Conservation (phyloP, 2,329 filamentous ascomycete species). For the Whalleya microplaca region DNA sequence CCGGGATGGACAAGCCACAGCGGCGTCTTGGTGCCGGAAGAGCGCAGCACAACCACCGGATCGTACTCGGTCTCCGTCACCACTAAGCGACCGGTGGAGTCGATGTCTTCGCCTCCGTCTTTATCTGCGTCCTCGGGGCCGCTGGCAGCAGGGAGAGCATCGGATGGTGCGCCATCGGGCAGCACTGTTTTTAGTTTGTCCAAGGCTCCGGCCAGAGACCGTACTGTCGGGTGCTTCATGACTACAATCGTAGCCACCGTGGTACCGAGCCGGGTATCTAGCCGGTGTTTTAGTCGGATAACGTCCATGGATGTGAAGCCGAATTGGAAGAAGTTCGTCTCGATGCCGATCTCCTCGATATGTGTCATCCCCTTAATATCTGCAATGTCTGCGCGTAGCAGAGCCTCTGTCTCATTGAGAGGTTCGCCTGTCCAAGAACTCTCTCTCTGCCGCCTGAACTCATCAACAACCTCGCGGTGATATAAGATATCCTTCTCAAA, state of each 20-base stretch:
- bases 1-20: conserved; percentile 48
- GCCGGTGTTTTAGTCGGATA: not conserved
- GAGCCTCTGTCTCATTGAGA: not conserved
- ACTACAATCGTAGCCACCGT: not conserved
- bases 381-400: not conserved
- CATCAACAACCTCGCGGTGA: not conserved
- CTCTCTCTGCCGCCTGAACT: not conserved
- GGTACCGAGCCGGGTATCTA: not conserved
- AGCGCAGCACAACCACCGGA: conserved; percentile 36
- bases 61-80: not conserved
- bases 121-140: no score
- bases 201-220: not conserved
- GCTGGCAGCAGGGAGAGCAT: no score
- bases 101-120: no score
- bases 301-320: conserved; percentile 1
- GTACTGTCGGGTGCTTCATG: not conserved
- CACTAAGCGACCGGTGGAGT: not conserved
- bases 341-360: not conserved
- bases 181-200: conserved; percentile 1
- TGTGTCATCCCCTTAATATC: not conserved
- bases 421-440: not conserved
- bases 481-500: conserved; percentile 13
- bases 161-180: no score
- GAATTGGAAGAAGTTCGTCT: not conserved
- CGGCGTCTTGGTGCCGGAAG: conserved; percentile 39